Evolutionary conservation across 331 rosid genomes (phyloP), one percentile per base, ranked within the genome.

Genomic region (Erythrophleum ivorense): DNA sequence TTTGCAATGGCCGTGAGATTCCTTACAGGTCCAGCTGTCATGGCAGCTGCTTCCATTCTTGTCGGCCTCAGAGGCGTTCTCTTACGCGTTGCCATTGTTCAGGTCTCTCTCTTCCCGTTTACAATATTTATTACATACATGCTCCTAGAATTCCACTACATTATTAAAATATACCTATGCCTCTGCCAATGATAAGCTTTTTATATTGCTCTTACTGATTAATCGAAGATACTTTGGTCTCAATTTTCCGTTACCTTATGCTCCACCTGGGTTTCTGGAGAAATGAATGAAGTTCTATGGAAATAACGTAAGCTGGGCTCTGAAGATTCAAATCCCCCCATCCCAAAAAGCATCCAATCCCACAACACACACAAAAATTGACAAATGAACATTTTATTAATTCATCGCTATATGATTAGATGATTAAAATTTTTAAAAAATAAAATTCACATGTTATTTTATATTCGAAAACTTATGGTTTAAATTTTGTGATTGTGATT

Each of bases 21-120:
- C 97, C 97, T 94, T 78, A 75, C 91, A 79, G 97, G 97, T 59
- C 98, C 98, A 84, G 98, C 97, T 85, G 95, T 92, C 71, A 94
- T 94, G 97, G 98, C 97, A 74, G 94, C 89, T 80, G 93, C 98
- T 85, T 92, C 98, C 85, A 73, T 92, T 90, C 93, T 90, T 83
- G 94, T 94, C 90, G 98, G 98, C 53, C 90, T 94, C 74, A 91
- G 70, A 78, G 97, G 98, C 38, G 89, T 81, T 83, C 97, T 94
- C 83, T 85, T 94, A 69, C 97, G 89, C 45, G 93, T 94, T 82
- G 97, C 97, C 77, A 91, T 94, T 84, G 97, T 94, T 71, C 97
- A 94, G 97, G 98, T 92, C 82, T 46, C 41, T 18, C 15, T 21
- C 40, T 49, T 24, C 60, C 70, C 13, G 2, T 9, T 24, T 24